Evolutionary conservation across 2,329 filamentous ascomycete genomes (phyloP).

Genomic region (Colletotrichum sp.): DNA sequence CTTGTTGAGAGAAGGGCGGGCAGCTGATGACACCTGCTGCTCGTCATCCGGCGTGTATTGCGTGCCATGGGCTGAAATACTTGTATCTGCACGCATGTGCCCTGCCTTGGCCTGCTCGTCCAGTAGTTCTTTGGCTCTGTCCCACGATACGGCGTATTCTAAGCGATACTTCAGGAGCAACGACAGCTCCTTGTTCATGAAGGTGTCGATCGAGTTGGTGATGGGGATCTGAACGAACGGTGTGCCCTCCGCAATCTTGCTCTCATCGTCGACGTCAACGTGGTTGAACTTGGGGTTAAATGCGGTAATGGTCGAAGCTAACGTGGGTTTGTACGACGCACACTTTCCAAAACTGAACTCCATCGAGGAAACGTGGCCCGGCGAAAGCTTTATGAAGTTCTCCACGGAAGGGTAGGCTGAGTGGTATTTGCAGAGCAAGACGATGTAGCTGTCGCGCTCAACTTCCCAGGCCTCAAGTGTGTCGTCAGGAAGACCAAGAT

Average conservation of each 20-base stretch:
- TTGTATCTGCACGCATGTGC: not conserved
- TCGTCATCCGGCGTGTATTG: not conserved
- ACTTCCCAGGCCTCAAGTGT: conserved; percentile 81
- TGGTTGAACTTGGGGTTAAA: conserved; percentile 42
- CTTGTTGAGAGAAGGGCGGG: not conserved
- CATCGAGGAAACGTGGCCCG: conserved; percentile 33
- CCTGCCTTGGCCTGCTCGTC: conserved; percentile 1
- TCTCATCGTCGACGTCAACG: not conserved
- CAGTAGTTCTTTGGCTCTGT: conserved; percentile 10
- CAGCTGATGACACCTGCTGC: not conserved
- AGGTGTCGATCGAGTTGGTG: conserved; percentile 71
- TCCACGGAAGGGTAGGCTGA: conserved; percentile 67
- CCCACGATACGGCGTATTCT: conserved; percentile 9
- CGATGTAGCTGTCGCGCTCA: conserved; percentile 68
- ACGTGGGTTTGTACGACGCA: conserved; percentile 73
- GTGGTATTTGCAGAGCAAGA: conserved; percentile 72
- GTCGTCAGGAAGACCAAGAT: conserved; percentile 76
- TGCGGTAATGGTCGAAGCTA: conserved; percentile 54
- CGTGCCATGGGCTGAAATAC: not conserved
- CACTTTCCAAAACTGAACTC: conserved; percentile 75
- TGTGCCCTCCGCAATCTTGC: not conserved
- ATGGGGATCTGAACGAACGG: conserved; percentile 68
- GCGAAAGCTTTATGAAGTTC: conserved; percentile 50
- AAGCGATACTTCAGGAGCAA: conserved; percentile 62
- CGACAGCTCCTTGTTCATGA: conserved; percentile 71